phyloP scores from a whole-genome alignment of 116 monocot genomes.

The Cymodocea nodosa region DNA sequence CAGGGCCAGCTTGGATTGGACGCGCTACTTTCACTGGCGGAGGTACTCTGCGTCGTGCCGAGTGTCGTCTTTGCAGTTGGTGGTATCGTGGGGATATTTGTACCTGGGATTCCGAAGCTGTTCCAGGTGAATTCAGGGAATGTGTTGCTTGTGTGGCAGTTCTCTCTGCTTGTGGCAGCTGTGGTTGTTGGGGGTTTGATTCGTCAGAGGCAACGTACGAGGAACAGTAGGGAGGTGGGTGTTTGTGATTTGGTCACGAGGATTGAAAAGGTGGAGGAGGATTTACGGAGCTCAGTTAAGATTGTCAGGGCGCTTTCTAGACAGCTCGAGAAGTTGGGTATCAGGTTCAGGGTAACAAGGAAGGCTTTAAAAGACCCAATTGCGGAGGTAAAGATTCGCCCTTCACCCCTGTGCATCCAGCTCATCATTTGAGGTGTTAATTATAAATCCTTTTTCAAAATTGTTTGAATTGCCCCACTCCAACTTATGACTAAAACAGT shows the following conservation, averaged over 20 bases:
- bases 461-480: no score
- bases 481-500: no score
- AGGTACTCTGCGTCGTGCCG: constrained; percentile 22
- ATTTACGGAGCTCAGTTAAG: constrained; percentile 47
- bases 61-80: constrained; percentile 16
- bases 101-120: constrained; percentile 8
- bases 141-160: constrained; percentile 15
- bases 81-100: constrained; percentile 2
- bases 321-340: constrained; percentile 87
- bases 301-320: constrained; percentile 50
- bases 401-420: no score
- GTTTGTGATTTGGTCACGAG: constrained; percentile 44
- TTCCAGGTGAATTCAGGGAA: constrained; percentile 17
- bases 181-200: constrained; percentile 55
- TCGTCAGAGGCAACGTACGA: constrained; percentile 59
- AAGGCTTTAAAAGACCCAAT: constrained; percentile 83
- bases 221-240: constrained; percentile 18
- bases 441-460: no score
- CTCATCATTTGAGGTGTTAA: no score
- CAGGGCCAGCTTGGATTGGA: constrained; percentile 10
- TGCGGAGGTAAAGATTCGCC: constrained; percentile 37
- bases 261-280: constrained; percentile 76
- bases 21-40: constrained; percentile 9
- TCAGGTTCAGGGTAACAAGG: constrained; percentile 77
- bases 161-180: constrained; percentile 38